A percentile compares a stretch with the other conserved stretches of the same genome.
Conservation (phyloP, 2,329 filamentous ascomycete genomes). For the Fusarium dimerum region DNA sequence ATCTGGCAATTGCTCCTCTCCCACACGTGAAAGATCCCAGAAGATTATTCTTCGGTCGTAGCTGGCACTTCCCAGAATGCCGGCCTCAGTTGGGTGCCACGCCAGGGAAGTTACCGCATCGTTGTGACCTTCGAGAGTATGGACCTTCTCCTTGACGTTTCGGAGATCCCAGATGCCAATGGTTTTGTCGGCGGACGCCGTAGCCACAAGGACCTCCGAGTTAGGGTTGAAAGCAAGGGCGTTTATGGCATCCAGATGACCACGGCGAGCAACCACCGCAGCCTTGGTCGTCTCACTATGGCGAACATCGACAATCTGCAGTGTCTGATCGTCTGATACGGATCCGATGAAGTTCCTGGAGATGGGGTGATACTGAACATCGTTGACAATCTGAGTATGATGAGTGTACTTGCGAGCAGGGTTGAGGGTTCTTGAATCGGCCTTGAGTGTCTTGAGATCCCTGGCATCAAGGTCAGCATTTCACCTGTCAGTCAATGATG, state of each 20-base stretch:
- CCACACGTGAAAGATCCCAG: conserved; percentile 91
- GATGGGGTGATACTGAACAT: conserved; percentile 92
- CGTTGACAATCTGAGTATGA: conserved; percentile 90
- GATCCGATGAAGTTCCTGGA: conserved; percentile 85
- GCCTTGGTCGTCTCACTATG: conserved; percentile 65
- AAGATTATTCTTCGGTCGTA: conserved; percentile 94
- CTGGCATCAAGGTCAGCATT: conserved; percentile 39
- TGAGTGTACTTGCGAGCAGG: conserved; percentile 79
- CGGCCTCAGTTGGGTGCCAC: conserved; percentile 91
- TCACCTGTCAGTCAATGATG: conserved; percentile 15
- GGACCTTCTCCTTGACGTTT: conserved; percentile 85
- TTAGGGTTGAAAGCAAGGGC: conserved; percentile 92
- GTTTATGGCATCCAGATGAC: conserved; percentile 92
- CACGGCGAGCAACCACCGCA: conserved; percentile 67
- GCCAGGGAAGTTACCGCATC: conserved; percentile 89
- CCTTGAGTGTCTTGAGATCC: conserved; percentile 78
- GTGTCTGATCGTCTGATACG: conserved; percentile 91
- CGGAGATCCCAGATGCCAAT: conserved; percentile 95
- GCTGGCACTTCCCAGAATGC: conserved; percentile 85
- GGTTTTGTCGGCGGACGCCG: conserved; percentile 92
- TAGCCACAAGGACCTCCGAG: conserved; percentile 87
- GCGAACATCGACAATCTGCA: conserved; percentile 90
- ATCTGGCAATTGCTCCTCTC: conserved; percentile 92
- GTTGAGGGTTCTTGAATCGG: conserved; percentile 68
- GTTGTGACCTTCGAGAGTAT: conserved; percentile 84